Percentiles rank a stretch among this genome's conserved stretches.
phyloP scores from a whole-genome alignment of 2,329 filamentous ascomycete genomes.

The Aspergillus quadricinctus region DNA sequence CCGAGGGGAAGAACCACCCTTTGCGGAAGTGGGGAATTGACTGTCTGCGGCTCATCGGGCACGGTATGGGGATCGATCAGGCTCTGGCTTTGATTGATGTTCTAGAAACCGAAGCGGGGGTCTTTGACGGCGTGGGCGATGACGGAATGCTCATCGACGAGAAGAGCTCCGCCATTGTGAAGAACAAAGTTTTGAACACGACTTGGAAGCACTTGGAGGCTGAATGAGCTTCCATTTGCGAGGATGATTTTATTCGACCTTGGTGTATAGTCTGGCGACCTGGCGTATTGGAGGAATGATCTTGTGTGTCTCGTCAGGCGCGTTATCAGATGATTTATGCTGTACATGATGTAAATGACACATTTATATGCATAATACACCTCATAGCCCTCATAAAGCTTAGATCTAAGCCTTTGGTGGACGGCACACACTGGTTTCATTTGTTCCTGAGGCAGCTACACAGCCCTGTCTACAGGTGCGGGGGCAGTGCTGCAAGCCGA shows the following conservation, averaged over 20 bases:
- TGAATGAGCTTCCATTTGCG: background rate
- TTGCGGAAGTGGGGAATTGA: constrained; percentile 30
- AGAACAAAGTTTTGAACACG: constrained; percentile 11
- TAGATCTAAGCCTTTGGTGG: background rate
- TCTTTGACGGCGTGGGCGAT: constrained; percentile 19
- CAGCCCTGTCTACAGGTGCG: background rate
- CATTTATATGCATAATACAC: background rate
- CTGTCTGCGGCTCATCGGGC: constrained; percentile 31
- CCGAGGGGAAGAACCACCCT: constrained; percentile 23
- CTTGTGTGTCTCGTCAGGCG: background rate
- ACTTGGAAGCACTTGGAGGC: constrained; percentile 7
- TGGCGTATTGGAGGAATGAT: background rate
- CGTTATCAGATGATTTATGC: background rate
- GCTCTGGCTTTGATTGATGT: constrained; percentile 34
- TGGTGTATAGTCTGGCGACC: background rate
- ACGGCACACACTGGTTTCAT: background rate
- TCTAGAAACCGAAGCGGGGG: constrained; percentile 23
- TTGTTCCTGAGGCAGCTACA: background rate
- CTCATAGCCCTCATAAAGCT: background rate
- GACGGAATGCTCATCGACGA: constrained; percentile 12
- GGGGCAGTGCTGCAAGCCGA: background rate
- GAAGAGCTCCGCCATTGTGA: constrained; percentile 4
- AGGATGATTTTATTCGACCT: background rate
- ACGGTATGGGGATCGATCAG: constrained; percentile 36
- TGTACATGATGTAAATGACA: background rate